Evolutionary conservation across 2,329 filamentous ascomycete species (phyloP).

Genomic region (Sarocladium strictum): DNA sequence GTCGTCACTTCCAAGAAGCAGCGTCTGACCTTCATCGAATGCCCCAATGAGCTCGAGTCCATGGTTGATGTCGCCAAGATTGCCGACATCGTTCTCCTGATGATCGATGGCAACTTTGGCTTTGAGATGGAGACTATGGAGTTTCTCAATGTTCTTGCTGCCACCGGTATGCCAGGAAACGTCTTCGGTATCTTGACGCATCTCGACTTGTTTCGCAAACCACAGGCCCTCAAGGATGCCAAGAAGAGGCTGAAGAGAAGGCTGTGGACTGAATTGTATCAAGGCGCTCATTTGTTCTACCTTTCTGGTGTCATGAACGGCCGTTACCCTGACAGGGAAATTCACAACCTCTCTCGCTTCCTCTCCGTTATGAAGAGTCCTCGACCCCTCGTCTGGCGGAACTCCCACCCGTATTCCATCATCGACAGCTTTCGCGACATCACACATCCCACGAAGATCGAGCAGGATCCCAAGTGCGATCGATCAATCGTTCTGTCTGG

Average conservation of each 20-base stretch:
- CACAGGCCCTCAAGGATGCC: constrained; percentile 82
- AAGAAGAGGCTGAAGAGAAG: constrained; percentile 96
- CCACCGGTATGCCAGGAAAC: constrained; percentile 96
- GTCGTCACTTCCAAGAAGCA: constrained; percentile 95
- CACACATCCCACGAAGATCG: constrained; percentile 86
- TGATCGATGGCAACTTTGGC: constrained; percentile 98
- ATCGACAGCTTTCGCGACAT: constrained; percentile 94
- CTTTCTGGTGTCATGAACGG: constrained; percentile 95
- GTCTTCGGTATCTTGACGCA: constrained; percentile 97
- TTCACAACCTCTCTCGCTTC: constrained; percentile 92
- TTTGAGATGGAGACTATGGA: constrained; percentile 99
- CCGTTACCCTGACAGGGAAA: constrained; percentile 90
- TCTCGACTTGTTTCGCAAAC: constrained; percentile 90
- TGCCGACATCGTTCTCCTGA: constrained; percentile 90
- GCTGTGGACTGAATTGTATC: constrained; percentile 95
- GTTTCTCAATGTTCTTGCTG: constrained; percentile 88
- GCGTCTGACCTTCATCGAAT: constrained; percentile 92
- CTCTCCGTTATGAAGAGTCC: constrained; percentile 99
- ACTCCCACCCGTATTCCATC: constrained; percentile 89
- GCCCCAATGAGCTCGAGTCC: constrained; percentile 89
- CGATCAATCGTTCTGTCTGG: constrained; percentile 87
- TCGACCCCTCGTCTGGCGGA: constrained; percentile 90
- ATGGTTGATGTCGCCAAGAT: constrained; percentile 98
- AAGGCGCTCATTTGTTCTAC: constrained; percentile 95
- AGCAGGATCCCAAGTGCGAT: constrained; percentile 84